Evolutionary conservation across 2,329 filamentous ascomycete species (phyloP).

Genomic region (Alternaria gaisen): DNA sequence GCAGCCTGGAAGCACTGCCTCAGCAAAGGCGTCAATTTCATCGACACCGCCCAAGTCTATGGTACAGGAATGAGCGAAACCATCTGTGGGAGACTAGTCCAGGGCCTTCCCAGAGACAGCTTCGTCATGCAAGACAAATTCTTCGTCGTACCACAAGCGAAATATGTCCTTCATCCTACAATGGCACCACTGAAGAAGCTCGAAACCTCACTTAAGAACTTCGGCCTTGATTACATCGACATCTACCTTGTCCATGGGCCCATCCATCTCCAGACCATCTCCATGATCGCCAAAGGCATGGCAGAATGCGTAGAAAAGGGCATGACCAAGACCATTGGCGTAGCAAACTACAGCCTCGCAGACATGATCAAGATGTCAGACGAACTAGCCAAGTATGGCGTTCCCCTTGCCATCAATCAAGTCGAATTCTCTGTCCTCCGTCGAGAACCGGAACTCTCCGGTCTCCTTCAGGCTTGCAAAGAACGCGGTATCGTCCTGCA

Average conservation of each 20-base stretch:
- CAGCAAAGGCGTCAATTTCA: constrained; percentile 9
- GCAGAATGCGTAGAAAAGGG: constrained; percentile 4
- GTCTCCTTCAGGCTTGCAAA: constrained; percentile 49
- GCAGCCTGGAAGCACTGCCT: constrained; percentile 8
- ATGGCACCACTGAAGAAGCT: constrained; percentile 6
- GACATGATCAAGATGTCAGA: constrained; percentile 8
- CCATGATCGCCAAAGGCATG: constrained; percentile 7
- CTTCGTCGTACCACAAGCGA: constrained; percentile 6
- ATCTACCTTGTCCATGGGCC: constrained; percentile 4
- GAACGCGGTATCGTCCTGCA: constrained; percentile 55
- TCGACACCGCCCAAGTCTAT: constrained; percentile 7
- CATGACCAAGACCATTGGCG: not conserved
- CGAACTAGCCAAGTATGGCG: constrained; percentile 4
- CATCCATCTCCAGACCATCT: constrained; percentile 4
- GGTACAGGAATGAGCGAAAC: constrained; percentile 5
- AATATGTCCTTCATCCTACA: constrained; percentile 1
- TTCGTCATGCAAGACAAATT: constrained; percentile 7
- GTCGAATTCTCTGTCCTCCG: constrained; percentile 57
- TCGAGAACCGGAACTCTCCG: constrained; percentile 52
- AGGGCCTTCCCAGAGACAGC: constrained; percentile 1
- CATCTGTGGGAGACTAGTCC: constrained; percentile 3
- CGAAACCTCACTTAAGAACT: constrained; percentile 3
- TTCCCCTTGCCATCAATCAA: constrained; percentile 57
- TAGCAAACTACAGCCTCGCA: constrained; percentile 2
- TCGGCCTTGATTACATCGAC: constrained; percentile 6